phyloP scores from a whole-genome alignment of 1,284 basidiomycete species.

The Dichomitus squalens region DNA sequence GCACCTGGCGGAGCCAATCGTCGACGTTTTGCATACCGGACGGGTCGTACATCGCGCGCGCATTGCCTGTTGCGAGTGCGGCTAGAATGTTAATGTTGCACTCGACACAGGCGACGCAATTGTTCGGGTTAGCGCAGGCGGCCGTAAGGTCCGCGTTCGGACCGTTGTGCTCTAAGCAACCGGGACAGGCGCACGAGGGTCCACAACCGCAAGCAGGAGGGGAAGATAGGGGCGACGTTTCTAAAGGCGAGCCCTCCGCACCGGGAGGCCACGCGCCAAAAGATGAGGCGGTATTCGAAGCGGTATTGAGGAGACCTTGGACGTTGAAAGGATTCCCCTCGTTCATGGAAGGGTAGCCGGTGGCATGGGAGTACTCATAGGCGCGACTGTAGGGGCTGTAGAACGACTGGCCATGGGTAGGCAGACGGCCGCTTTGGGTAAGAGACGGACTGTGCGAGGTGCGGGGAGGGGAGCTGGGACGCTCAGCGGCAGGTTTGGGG shows the following conservation, averaged over 20 bases:
- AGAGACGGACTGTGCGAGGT: conserved; percentile 24
- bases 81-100: conserved; percentile 48
- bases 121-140: conserved; percentile 45
- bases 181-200: conserved; percentile 52
- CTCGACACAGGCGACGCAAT: conserved; percentile 59
- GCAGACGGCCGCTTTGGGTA: conserved; percentile 25
- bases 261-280: conserved; percentile 8
- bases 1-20: conserved; percentile 50
- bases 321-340: not conserved
- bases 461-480: conserved; percentile 35
- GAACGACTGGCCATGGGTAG: conserved; percentile 45
- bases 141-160: conserved; percentile 35
- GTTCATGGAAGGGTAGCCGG: conserved; percentile 23
- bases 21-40: conserved; percentile 42
- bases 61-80: conserved; percentile 31
- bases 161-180: conserved; percentile 52
- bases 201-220: conserved; percentile 52
- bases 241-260: not conserved
- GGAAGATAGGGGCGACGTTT: not conserved
- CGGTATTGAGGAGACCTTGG: not conserved
- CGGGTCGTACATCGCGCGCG: conserved; percentile 22
- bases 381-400: conserved; percentile 68
- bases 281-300: not conserved
- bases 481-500: conserved; percentile 36
- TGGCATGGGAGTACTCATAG: conserved; percentile 46